A percentile compares a stretch with the other conserved stretches of the same genome.
Evolutionary conservation across 2,329 filamentous ascomycete species (phyloP).

Genomic region (Curvularia spicifera): DNA sequence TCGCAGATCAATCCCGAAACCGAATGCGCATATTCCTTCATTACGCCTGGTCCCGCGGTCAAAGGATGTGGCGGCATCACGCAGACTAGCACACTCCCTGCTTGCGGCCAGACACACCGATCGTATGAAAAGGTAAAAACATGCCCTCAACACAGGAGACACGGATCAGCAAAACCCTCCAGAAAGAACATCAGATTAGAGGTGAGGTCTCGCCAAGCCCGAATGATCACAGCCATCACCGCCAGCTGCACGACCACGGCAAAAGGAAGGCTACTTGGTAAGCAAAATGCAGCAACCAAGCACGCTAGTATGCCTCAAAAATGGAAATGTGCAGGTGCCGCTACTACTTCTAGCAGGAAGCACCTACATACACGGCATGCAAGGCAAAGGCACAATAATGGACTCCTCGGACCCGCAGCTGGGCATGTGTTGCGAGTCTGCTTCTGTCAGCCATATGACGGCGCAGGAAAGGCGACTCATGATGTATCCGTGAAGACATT

Average conservation of each 20-base stretch:
- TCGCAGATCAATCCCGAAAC: conserved; percentile 27
- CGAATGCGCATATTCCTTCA: conserved; percentile 17
- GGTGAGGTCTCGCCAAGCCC: conserved; percentile 23
- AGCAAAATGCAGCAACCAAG: conserved; percentile 15
- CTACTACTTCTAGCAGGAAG: conserved; percentile 1
- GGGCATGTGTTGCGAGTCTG: conserved; percentile 40
- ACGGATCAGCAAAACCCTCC: conserved; percentile 12
- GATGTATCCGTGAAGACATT: conserved; percentile 4
- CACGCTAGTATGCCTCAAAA: conserved; percentile 5
- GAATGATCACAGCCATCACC: conserved; percentile 18
- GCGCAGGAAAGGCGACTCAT: conserved; percentile 18
- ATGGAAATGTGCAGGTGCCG: background rate
- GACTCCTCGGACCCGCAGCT: conserved; percentile 18
- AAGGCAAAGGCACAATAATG: conserved; percentile 2
- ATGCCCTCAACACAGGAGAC: conserved; percentile 4
- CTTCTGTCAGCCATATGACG: conserved; percentile 48
- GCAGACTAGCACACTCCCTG: conserved; percentile 26
- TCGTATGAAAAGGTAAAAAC: conserved; percentile 10
- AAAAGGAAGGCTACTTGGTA: conserved; percentile 23
- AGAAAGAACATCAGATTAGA: conserved; percentile 20
- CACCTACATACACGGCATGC: background rate
- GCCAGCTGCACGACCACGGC: conserved; percentile 16
- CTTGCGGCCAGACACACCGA: conserved; percentile 20
- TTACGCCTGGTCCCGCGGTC: conserved; percentile 20
- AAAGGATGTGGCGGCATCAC: conserved; percentile 42